These are phyloP conservation scores for Neckera pumila DNA, from an alignment of 225 moss, liverwort and hornwort species.

Conservation along the genomic window DNA sequence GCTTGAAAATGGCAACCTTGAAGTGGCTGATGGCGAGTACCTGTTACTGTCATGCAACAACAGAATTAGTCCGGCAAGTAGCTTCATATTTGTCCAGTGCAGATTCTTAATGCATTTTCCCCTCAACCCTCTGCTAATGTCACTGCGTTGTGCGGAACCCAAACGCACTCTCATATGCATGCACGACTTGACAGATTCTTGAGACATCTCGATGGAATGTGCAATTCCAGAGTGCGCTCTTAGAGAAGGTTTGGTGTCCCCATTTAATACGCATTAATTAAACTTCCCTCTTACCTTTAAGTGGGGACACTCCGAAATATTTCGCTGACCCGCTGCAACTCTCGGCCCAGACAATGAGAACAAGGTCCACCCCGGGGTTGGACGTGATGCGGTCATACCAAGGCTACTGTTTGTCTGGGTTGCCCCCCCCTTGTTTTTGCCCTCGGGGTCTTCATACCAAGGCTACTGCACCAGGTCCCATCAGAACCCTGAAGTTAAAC, in stretches of 20 bases:
- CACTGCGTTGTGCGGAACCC: too few relatives aligned
- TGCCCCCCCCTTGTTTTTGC: too few relatives aligned
- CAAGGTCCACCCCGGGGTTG: fast-evolving
- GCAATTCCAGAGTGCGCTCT: not conserved
- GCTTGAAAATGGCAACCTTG: not conserved
- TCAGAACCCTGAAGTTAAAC: not conserved
- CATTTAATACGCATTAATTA: not conserved
- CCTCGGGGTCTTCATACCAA: too few relatives aligned
- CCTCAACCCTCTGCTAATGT: not conserved
- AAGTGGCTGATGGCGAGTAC: not conserved
- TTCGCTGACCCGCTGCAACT: not conserved
- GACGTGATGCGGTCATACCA: not conserved
- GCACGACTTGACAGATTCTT: not conserved
- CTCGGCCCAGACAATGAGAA: not conserved
- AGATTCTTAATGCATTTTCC: not conserved
- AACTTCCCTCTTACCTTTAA: not conserved
- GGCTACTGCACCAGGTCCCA: not conserved
- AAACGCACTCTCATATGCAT: not conserved
- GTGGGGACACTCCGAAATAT: not conserved
- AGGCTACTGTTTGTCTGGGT: too few relatives aligned
- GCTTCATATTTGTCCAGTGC: not conserved
- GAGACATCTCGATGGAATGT: not conserved
- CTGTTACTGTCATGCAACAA: not conserved
- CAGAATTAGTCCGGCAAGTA: not conserved
- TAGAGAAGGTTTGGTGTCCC: not conserved